A percentile compares a stretch with the other conserved stretches of the same genome.
phyloP scores from a whole-genome alignment of 257 asterid species.

The Orobanche coerulescens region DNA sequence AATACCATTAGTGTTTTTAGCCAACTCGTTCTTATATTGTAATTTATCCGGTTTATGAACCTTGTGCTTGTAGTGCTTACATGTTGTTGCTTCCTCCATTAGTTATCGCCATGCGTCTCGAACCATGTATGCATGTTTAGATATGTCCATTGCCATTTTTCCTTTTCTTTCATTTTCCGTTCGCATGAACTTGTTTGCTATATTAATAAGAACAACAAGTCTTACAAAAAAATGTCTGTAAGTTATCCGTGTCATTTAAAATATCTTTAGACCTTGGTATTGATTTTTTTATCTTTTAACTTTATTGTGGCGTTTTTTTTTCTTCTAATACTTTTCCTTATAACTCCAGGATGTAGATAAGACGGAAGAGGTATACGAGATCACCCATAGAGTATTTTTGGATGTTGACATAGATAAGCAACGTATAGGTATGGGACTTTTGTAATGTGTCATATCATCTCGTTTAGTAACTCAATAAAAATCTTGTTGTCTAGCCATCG shows the following conservation, averaged over 20 bases:
- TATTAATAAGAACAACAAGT: not conserved
- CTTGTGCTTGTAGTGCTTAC: no score
- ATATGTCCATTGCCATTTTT: not conserved
- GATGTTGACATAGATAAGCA: constrained; percentile 92
- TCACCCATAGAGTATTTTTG: constrained; percentile 84
- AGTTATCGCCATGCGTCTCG: not conserved
- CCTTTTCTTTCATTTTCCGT: not conserved
- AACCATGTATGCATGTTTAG: not conserved
- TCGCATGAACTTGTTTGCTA: not conserved
- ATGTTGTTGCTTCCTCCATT: not conserved
- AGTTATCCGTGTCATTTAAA: not conserved
- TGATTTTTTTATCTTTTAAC: not conserved
- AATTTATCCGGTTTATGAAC: not conserved
- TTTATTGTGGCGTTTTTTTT: constrained; percentile 1
- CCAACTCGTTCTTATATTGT: not conserved
- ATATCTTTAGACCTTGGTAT: not conserved
- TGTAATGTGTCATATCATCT: not conserved
- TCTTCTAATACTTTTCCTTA: not conserved
- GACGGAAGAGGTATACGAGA: constrained; percentile 57
- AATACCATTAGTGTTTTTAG: no score
- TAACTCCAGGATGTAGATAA: constrained; percentile 42
- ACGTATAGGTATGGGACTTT: constrained; percentile 48
- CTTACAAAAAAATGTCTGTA: not conserved
- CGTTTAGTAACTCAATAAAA: not conserved
- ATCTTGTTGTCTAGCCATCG: not conserved